Evolutionary conservation across 805 yeast genomes (phyloP).

Genomic region (Yarrowia sp.): DNA sequence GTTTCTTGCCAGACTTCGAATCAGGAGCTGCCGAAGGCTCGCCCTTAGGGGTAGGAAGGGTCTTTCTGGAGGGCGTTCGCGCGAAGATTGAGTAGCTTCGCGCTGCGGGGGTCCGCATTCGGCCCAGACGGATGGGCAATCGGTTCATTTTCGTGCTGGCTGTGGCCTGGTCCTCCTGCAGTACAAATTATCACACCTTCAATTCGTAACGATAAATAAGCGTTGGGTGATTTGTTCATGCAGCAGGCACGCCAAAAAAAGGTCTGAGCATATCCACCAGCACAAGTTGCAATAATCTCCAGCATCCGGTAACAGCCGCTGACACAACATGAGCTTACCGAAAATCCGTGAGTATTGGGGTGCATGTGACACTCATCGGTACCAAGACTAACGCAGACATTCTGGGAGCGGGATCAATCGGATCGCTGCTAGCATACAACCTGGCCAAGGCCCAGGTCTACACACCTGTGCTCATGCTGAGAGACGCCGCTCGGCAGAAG

Average conservation of each 20-base stretch:
- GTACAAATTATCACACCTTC: not conserved
- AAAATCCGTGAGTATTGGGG: slow-evolving; percentile 16
- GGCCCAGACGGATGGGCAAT: slow-evolving; percentile 6
- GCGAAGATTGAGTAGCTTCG: slow-evolving; percentile 23
- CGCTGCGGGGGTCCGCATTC: not conserved
- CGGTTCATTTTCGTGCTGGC: not conserved
- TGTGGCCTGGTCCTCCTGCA: not conserved
- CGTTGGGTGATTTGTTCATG: slow-evolving; percentile 23
- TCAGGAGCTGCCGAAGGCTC: slow-evolving; percentile 19
- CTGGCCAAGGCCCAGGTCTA: slow-evolving; percentile 42
- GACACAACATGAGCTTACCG: not conserved
- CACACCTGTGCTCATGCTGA: slow-evolving; percentile 44
- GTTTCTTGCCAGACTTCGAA: not conserved
- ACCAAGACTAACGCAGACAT: slow-evolving; percentile 33
- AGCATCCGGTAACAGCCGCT: not conserved
- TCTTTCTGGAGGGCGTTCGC: not conserved
- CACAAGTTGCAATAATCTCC: too few species aligned
- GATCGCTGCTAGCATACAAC: slow-evolving; percentile 50
- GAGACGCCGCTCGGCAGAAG: slow-evolving; percentile 45
- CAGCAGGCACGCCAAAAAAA: not conserved
- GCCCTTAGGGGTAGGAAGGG: slow-evolving; percentile 15
- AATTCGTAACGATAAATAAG: not conserved
- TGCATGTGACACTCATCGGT: too few species aligned
- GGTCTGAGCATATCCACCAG: not conserved
- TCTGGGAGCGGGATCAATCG: slow-evolving; percentile 56